These are phyloP conservation scores for Vigna hirtella DNA, from an alignment of 306 rosid genomes.

Conservation along the genomic window DNA sequence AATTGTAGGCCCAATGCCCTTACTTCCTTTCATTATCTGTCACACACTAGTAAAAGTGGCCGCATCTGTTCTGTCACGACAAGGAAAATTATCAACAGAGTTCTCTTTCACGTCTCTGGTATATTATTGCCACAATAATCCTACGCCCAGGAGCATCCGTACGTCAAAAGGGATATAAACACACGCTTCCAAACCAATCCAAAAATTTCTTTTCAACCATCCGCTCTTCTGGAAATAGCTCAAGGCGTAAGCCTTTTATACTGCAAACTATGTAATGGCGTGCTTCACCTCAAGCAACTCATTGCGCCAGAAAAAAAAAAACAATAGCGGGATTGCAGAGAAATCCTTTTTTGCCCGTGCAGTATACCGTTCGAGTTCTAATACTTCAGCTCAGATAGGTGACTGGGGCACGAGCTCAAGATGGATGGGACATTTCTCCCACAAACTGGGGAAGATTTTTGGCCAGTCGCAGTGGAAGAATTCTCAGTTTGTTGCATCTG, in stretches of 20 bases:
- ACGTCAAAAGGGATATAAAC: neutral
- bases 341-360: neutral
- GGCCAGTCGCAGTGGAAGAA: conserved; percentile 43
- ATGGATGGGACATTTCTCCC: conserved; percentile 61
- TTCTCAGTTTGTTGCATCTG: conserved; percentile 47
- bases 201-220: neutral
- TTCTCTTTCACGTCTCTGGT: neutral
- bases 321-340: neutral
- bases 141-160: neutral
- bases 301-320: neutral
- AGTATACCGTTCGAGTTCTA: conserved; percentile 28
- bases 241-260: neutral
- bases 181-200: neutral
- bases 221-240: neutral
- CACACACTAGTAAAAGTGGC: neutral
- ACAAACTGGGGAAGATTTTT: conserved; percentile 54
- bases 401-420: conserved; percentile 52
- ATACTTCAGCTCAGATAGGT: conserved; percentile 57
- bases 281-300: neutral
- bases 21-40: neutral
- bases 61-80: conserved; percentile 12
- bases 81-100: conserved; percentile 2
- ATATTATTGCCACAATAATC: conserved; percentile 3
- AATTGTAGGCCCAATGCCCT: conserved; percentile 33
- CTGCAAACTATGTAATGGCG: neutral